A percentile compares a stretch with the other conserved stretches of the same genome.
These are phyloP conservation scores for Melaleuca alternifolia DNA, from an alignment of 345 rosid species.

Conservation along the genomic window DNA sequence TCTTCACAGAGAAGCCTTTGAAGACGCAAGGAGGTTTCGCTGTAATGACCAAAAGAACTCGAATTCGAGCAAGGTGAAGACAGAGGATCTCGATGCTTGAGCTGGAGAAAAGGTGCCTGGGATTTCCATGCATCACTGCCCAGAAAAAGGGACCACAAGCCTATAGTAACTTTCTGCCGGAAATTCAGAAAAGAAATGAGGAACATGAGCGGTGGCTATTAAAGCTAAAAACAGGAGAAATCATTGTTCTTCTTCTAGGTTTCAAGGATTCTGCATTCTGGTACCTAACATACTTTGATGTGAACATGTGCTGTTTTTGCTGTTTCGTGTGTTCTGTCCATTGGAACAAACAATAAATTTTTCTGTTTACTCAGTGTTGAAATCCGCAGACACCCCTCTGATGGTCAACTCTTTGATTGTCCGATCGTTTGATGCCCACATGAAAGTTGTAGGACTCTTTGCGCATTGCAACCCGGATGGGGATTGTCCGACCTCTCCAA, in stretches of 20 bases:
- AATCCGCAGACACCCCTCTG: not conserved
- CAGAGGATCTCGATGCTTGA: not conserved
- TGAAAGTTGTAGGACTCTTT: fast-evolving
- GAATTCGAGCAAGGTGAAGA: not conserved
- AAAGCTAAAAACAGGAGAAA: not conserved
- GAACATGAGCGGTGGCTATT: not conserved
- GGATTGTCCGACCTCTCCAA: not conserved
- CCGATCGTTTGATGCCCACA: not conserved
- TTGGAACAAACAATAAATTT: not conserved
- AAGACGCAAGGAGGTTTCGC: slow-evolving; percentile 21
- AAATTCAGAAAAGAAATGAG: not conserved
- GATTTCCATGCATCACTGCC: not conserved
- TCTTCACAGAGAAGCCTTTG: not conserved
- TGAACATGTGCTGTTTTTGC: not conserved
- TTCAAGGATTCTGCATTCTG: not conserved
- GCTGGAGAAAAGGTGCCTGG: not conserved
- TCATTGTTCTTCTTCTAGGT: not conserved
- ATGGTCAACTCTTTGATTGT: not conserved
- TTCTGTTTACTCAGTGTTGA: not conserved
- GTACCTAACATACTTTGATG: not conserved
- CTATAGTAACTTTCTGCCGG: not conserved
- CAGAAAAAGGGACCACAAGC: not conserved
- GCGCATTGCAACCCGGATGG: not conserved
- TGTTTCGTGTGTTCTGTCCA: not conserved
- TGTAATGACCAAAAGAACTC: slow-evolving; percentile 26